Base-by-base conservation (phyloP, 192 early-diverging fungal genomes). In the Podila verticillata region DNA sequence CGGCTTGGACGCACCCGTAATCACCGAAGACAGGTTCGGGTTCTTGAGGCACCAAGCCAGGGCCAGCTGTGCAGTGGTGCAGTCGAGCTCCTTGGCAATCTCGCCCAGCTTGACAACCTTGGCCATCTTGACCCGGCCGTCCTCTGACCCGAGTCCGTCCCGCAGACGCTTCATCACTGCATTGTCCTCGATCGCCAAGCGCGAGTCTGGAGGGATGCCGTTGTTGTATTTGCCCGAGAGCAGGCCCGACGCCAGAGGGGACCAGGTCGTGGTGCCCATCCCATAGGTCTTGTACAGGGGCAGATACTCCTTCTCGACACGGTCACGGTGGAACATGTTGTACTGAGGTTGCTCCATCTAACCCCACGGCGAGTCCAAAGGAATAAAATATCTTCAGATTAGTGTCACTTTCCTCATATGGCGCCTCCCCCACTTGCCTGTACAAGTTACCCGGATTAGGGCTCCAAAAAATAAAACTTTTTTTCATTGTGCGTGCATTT, bases 301-400 rank as follows among this genome's bases (percentile, higher is more conserved):
- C 0, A 75, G 63, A 78, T 95, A 95, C 79, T 95, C 92, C 48
- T 84, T 83, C 70, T 91, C 93, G 39, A 95, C 84, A 24, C 91
- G 86, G 56, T 95, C 94, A 15, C 95, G 91, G 64, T 93, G 87
- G 63, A 95, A 87, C 91, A 95, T 92, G 81, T 95, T 95, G 84
- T 96, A 96, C 73, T 96, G 94, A 35, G 92, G 89, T 81, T 94
- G 90, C 74, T 93, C 86, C 82, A 87, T 86, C 74, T 78, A 69
- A 24, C 56, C 12, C 35, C 15, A 35, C 34, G 9, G 36, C 36
- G 0, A 39, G n/a, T n/a, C n/a, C 39, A 44, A 13, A n/a, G n/a
- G n/a, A n/a, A n/a, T n/a, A 44, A 44, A 17, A 15, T 44, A 44
- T 44, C 39, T 44, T 39, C 7, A 15, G 39, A 44, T 44, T 44